phyloP scores from a whole-genome alignment of 306 rosid species.

The Cicer chorassanicum region DNA sequence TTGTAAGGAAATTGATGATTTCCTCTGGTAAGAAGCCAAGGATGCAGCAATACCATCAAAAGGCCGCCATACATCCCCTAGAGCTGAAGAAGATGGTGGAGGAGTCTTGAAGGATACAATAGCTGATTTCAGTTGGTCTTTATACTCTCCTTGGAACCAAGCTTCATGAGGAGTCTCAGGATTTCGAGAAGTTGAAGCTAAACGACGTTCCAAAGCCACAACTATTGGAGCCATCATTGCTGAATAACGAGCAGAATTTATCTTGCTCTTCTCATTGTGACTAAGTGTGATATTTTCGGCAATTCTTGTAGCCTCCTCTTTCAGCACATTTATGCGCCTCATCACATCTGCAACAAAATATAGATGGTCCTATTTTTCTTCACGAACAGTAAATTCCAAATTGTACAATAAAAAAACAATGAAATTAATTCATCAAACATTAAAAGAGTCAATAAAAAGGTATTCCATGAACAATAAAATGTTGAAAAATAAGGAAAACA shows the following conservation, averaged over 20 bases:
- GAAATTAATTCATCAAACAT: conserved; percentile 32
- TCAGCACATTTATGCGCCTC: conserved; percentile 88
- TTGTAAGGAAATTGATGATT: conserved; percentile 76
- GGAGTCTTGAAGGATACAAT: conserved; percentile 77
- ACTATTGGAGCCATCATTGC: conserved; percentile 99
- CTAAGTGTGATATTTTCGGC: conserved; percentile 90
- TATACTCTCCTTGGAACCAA: conserved; percentile 92
- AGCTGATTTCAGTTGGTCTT: conserved; percentile 74
- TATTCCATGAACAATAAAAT: conserved; percentile 40
- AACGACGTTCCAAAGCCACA: conserved; percentile 95
- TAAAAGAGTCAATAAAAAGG: conserved; percentile 19
- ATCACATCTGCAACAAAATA: conserved; percentile 79
- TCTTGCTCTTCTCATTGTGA: conserved; percentile 91
- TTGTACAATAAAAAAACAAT: conserved; percentile 32
- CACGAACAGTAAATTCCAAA: conserved; percentile 33
- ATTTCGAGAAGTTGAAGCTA: conserved; percentile 91
- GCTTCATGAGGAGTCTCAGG: conserved; percentile 96
- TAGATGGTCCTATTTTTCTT: conserved; percentile 36
- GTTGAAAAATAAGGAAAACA: conserved; percentile 29
- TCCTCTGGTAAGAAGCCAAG: conserved; percentile 91
- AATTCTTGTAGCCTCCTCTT: conserved; percentile 92
- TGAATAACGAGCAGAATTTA: conserved; percentile 91
- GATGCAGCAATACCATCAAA: conserved; percentile 91
- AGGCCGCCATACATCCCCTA: conserved; percentile 89
- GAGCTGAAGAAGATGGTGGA: conserved; percentile 76